Evolutionary conservation across 305 asterid genomes (phyloP).

Genomic region (Rubia peregrina): DNA sequence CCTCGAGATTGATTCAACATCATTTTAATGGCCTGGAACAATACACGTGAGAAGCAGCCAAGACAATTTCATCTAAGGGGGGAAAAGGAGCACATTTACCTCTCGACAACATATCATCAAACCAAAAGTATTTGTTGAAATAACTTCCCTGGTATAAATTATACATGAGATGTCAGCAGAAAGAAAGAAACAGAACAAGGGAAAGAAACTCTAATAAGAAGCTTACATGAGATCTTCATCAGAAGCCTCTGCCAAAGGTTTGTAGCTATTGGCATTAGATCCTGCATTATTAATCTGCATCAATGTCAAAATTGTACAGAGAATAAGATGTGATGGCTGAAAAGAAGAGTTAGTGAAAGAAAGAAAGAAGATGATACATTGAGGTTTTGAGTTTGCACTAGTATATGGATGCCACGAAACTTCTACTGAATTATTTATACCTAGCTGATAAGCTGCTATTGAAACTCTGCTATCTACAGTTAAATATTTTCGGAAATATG

Average conservation of each 20-base stretch:
- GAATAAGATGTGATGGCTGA: conserved; percentile 14
- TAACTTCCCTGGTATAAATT: conserved; percentile 68
- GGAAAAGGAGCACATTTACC: conserved; percentile 38
- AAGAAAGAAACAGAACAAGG: conserved; percentile 4
- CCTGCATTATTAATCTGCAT: conserved; percentile 98
- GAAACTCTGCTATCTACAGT: neutral
- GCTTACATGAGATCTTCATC: conserved; percentile 88
- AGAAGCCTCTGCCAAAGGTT: conserved; percentile 85
- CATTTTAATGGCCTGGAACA: conserved; percentile 76
- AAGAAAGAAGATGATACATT: neutral
- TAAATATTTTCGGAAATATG: neutral
- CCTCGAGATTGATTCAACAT: conserved; percentile 86
- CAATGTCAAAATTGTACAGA: conserved; percentile 36
- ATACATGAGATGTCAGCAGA: conserved; percentile 14
- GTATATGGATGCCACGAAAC: neutral
- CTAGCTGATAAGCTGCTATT: neutral
- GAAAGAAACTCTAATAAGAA: conserved; percentile 13
- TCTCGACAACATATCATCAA: conserved; percentile 98
- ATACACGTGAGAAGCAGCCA: conserved; percentile 27
- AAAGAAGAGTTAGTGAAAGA: neutral
- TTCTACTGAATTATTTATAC: neutral
- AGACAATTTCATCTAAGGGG: conserved; percentile 12
- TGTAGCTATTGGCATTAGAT: conserved; percentile 92
- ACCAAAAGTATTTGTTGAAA: conserved; percentile 90
- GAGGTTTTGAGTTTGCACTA: neutral